phyloP scores from a whole-genome alignment of 2,329 filamentous ascomycete genomes.

The Alternaria sp. region DNA sequence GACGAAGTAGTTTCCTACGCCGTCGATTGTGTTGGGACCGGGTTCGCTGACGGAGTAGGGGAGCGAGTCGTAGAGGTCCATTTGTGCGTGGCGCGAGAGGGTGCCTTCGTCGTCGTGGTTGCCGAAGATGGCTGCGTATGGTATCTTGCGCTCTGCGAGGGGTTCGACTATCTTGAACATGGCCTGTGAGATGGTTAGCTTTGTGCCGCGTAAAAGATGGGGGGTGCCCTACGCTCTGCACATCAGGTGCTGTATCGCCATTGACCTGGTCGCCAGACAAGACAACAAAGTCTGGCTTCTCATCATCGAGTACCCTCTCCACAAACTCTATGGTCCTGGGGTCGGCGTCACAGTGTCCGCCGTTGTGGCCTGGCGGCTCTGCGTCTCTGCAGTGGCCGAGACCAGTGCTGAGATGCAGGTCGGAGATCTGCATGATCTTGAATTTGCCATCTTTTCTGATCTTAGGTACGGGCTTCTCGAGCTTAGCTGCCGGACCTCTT shows the following conservation, averaged over 20 bases:
- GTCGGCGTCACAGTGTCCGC: conserved; percentile 87
- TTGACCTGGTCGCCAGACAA: conserved; percentile 95
- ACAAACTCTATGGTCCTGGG: conserved; percentile 91
- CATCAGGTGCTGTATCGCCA: conserved; percentile 88
- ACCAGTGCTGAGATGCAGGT: conserved; percentile 91
- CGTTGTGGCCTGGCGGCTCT: conserved; percentile 74
- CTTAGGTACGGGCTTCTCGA: conserved; percentile 73
- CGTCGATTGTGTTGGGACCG: conserved; percentile 83
- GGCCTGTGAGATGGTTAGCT: conserved; percentile 59
- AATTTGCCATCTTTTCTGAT: conserved; percentile 91
- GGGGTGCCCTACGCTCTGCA: conserved; percentile 70
- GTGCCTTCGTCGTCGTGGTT: conserved; percentile 96
- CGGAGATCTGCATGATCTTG: conserved; percentile 96
- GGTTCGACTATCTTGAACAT: conserved; percentile 92
- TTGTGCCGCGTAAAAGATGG: not conserved
- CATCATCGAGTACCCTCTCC: conserved; percentile 80
- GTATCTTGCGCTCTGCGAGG: conserved; percentile 85
- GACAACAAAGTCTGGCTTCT: conserved; percentile 91
- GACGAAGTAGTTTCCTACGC: conserved; percentile 92
- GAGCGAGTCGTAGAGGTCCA: conserved; percentile 83
- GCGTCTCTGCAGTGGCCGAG: conserved; percentile 84
- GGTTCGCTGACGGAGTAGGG: conserved; percentile 88
- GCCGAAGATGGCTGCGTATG: conserved; percentile 92
- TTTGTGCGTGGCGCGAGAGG: conserved; percentile 76
- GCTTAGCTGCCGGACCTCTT: conserved; percentile 69